Evolutionary conservation across 1,284 basidiomycete genomes (phyloP).

Genomic region (Boletus sp.): DNA sequence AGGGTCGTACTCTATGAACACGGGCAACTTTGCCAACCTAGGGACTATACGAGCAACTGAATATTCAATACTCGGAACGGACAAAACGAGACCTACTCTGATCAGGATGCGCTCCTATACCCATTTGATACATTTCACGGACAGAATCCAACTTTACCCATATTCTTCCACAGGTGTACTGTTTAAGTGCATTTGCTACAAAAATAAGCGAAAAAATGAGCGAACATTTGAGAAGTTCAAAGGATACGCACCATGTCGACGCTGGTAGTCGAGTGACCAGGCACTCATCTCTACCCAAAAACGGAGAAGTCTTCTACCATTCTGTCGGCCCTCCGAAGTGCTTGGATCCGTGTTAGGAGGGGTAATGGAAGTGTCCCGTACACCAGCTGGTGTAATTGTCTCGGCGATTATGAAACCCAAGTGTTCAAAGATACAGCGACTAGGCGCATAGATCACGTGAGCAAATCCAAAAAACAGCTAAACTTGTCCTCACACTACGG

Average conservation of each 20-base stretch:
- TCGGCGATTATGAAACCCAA: slow-evolving; percentile 58
- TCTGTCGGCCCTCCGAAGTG: slow-evolving; percentile 50
- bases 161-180: slow-evolving; percentile 41
- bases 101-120: slow-evolving; percentile 73
- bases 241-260: slow-evolving; percentile 46
- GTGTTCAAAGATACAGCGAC: slow-evolving; percentile 58
- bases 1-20: slow-evolving; percentile 43
- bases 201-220: slow-evolving; percentile 17
- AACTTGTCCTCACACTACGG: slow-evolving; percentile 52
- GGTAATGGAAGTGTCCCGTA: slow-evolving; percentile 47
- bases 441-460: slow-evolving; percentile 27
- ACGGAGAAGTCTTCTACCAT: slow-evolving; percentile 64
- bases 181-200: slow-evolving; percentile 46
- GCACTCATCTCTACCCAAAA: slow-evolving; percentile 77
- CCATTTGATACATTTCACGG: slow-evolving; percentile 69
- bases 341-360: slow-evolving; percentile 58
- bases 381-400: slow-evolving; percentile 24
- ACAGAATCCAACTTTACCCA: slow-evolving; percentile 61
- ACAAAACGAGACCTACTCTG: slow-evolving; percentile 56
- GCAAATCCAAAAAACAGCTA: slow-evolving; percentile 14
- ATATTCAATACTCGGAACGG: not conserved
- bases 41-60: slow-evolving; percentile 46
- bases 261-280: slow-evolving; percentile 63
- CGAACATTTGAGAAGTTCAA: slow-evolving; percentile 1
- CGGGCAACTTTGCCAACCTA: slow-evolving; percentile 50